phyloP scores from a whole-genome alignment of 2,329 filamentous ascomycete species.

The Neoarthrinium moseri region DNA sequence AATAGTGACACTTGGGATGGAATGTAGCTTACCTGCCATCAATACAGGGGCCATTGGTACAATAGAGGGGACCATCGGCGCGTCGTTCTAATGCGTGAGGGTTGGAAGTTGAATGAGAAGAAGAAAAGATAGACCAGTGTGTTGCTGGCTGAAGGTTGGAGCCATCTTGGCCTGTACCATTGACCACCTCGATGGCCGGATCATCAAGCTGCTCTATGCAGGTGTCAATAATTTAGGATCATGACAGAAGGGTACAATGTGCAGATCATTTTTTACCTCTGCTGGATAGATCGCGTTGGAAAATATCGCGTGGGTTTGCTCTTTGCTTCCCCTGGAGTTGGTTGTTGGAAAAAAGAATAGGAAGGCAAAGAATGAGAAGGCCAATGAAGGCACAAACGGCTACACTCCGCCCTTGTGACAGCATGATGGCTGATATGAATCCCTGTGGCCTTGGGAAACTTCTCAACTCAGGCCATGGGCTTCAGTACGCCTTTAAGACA shows the following conservation, averaged over 20 bases:
- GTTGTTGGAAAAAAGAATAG: not conserved
- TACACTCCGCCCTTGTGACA: not conserved
- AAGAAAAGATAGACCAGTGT: not conserved
- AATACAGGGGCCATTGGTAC: not conserved
- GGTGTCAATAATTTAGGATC: not conserved
- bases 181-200: not conserved
- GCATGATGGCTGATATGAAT: not conserved
- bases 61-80: not conserved
- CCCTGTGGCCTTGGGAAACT: not conserved
- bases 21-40: slow-evolving; percentile 4
- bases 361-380: slow-evolving; percentile 2
- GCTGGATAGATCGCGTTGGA: not conserved
- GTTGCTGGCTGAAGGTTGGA: not conserved
- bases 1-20: not conserved
- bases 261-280: too few relatives aligned
- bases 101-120: not conserved
- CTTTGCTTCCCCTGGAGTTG: not conserved
- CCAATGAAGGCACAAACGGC: not conserved
- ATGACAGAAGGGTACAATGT: not conserved
- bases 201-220: not conserved
- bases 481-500: not conserved
- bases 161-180: not conserved
- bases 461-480: not conserved
- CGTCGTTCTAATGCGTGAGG: not conserved
- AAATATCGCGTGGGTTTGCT: not conserved